phyloP scores from a whole-genome alignment of 1,284 basidiomycete species.

The Tremellales sp. region DNA sequence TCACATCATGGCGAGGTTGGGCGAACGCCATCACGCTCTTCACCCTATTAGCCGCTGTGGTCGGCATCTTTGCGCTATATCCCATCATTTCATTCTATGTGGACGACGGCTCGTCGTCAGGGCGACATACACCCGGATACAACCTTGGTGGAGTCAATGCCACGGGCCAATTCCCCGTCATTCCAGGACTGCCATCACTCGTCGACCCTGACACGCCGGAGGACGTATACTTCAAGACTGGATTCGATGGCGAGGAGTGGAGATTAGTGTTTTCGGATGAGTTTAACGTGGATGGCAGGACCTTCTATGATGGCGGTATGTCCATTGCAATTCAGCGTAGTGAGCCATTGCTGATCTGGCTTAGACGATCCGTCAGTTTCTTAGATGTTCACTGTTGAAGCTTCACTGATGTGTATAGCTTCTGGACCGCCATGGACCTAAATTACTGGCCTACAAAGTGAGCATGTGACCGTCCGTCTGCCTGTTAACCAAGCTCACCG shows the following conservation, averaged over 20 bases:
- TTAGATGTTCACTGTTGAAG: neutral
- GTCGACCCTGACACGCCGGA: constrained; percentile 67
- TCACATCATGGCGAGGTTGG: constrained; percentile 43
- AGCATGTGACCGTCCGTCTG: constrained; percentile 8
- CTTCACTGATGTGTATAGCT: constrained; percentile 14
- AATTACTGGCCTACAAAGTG: constrained; percentile 54
- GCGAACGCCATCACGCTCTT: constrained; percentile 56
- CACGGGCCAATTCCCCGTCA: constrained; percentile 61
- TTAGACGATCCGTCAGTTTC: constrained; percentile 45
- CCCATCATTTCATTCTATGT: constrained; percentile 63
- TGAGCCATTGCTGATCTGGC: neutral
- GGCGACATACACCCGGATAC: constrained; percentile 47
- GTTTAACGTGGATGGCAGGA: constrained; percentile 65
- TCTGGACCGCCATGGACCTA: constrained; percentile 50
- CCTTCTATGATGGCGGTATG: constrained; percentile 49
- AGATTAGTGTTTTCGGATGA: constrained; percentile 80
- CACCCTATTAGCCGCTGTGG: constrained; percentile 48
- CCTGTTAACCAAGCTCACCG: neutral
- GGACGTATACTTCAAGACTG: constrained; percentile 57
- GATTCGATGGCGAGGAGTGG: constrained; percentile 63
- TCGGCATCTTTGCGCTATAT: constrained; percentile 70
- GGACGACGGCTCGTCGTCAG: constrained; percentile 32
- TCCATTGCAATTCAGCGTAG: too few relatives aligned
- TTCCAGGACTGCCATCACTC: constrained; percentile 58
- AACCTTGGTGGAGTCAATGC: constrained; percentile 73